Conservation (phyloP, 306 rosid species). For the Sechiopsis laciniata region DNA sequence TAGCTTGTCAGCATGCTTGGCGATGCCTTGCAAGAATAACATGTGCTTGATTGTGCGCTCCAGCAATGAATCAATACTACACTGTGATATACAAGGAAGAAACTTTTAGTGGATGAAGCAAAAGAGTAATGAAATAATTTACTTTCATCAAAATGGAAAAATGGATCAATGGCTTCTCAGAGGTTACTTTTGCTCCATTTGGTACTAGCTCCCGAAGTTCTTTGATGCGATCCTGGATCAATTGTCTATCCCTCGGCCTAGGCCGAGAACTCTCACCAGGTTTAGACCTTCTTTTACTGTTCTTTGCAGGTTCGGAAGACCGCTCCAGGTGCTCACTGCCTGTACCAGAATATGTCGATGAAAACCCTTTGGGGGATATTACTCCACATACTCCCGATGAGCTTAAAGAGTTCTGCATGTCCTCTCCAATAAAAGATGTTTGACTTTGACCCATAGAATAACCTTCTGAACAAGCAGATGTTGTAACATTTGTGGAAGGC, state of each 20-base stretch:
- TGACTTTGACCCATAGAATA: constrained; percentile 56
- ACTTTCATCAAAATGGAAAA: background rate
- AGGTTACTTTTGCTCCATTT: constrained; percentile 77
- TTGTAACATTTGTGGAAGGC: constrained; percentile 49
- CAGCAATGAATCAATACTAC: constrained; percentile 87
- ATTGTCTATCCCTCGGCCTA: constrained; percentile 95
- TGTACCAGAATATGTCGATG: constrained; percentile 65
- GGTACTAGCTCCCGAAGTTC: constrained; percentile 93
- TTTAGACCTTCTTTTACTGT: constrained; percentile 77
- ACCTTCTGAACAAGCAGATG: constrained; percentile 48
- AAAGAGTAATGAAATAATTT: background rate
- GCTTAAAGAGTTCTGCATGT: constrained; percentile 53
- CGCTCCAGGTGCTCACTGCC: constrained; percentile 68
- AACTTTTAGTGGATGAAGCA: background rate
- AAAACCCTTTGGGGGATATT: constrained; percentile 64
- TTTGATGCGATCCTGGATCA: constrained; percentile 96
- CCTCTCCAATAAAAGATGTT: constrained; percentile 52
- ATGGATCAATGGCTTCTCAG: background rate
- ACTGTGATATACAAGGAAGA: constrained; percentile 44
- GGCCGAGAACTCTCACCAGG: constrained; percentile 92
- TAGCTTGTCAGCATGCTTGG: constrained; percentile 84
- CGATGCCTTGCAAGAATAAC: constrained; percentile 77
- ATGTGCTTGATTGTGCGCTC: constrained; percentile 88
- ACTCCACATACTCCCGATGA: constrained; percentile 59
- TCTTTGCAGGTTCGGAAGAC: constrained; percentile 67